Evolutionary conservation across 139 green algal genomes (phyloP), one percentile per base, ranked within the genome.

Genomic region (Volvox reticuliferus): DNA sequence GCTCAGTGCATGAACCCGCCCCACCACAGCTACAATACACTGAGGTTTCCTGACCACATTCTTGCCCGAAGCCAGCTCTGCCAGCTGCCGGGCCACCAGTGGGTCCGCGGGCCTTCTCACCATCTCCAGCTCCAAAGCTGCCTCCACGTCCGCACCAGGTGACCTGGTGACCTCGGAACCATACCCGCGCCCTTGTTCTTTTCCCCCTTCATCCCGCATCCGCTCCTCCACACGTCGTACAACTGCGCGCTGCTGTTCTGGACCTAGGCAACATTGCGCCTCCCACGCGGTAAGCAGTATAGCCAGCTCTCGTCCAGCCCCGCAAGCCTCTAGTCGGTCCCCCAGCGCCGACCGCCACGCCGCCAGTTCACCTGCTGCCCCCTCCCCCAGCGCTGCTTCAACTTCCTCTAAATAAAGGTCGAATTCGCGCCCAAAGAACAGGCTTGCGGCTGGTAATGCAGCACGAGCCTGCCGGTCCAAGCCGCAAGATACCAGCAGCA

Each of bases 391-490:
- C 28, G 69, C 84, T n/a, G 26, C 37, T 21, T 82, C 84, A 28
- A 89, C 84, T 36, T 89, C 69, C 84, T 89, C 69, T n/a, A 89
- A 20, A 28, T 89, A 89, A 26, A 82, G 3, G 28, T 89, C 84
- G 44, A 89, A 89, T 44, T 89, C 84, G 0, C 37, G 36, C 5
- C 84, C 84, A 33, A 89, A 68, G 44, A 82, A 89, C 69, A 69
- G 69, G 36, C 71, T 73, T 30, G n/a, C 44, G 19, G 28, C 44
- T 0, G 69, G 68, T 44, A 55, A 19, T 20, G 37, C 69, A 20
- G 84, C 68, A 21, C 69, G 84, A 26, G 37, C 84, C 69, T 69
- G 37, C 16, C 84, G 28, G 68, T 71, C 44, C 16, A 89, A 19
- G 12, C 84, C 84, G 44, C 84, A 89, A 13, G 84, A 89, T 71